Evolutionary conservation across 306 rosid genomes (phyloP).

Genomic region (Herpetospermum pedunculosum): DNA sequence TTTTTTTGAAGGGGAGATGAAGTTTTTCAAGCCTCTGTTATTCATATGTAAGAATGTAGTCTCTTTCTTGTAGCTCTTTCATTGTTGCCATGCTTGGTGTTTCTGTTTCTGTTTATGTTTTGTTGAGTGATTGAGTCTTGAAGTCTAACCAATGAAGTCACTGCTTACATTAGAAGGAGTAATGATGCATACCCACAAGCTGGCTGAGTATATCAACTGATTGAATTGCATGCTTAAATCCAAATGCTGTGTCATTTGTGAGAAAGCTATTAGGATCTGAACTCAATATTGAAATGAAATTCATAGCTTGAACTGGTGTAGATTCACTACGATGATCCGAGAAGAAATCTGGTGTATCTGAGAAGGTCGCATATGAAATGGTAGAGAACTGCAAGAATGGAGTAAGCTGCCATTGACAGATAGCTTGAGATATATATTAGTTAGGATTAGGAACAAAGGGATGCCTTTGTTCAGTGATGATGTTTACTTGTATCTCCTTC

Average conservation of each 20-base stretch:
- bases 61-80: background rate
- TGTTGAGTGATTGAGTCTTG: background rate
- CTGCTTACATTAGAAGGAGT: background rate
- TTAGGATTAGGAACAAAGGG: background rate
- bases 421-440: background rate
- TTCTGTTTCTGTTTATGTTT: background rate
- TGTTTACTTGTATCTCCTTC: background rate
- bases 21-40: background rate
- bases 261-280: background rate
- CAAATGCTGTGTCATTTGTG: background rate
- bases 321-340: background rate
- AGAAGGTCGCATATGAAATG: background rate
- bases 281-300: background rate
- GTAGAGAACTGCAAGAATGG: background rate
- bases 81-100: background rate
- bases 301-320: background rate
- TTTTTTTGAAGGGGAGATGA: background rate
- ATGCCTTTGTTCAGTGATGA: background rate
- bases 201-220: background rate
- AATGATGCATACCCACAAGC: background rate
- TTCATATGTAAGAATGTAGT: slow-evolving; percentile 4
- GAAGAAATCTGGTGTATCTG: background rate
- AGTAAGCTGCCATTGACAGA: background rate
- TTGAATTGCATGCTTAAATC: background rate
- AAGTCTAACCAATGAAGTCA: background rate